Conservation (phyloP, 768 basidiomycete genomes). For the Dacryopinax primogenitus region DNA sequence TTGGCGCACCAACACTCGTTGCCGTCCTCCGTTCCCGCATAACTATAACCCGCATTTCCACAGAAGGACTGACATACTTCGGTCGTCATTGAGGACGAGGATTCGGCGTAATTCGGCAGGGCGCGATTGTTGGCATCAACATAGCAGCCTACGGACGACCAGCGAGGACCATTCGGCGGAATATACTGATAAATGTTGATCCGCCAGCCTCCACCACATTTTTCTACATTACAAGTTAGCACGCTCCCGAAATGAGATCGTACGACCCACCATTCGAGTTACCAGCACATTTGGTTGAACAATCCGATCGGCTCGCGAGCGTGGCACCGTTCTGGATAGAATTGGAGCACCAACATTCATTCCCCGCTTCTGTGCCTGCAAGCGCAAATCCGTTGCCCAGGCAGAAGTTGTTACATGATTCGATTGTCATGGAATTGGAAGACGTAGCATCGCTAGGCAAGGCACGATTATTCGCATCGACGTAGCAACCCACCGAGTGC, state of each 20-base stretch:
- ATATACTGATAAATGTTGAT: slow-evolving; percentile 6
- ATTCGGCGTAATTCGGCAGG: slow-evolving; percentile 14
- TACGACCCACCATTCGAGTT: not conserved
- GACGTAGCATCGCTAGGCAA: slow-evolving; percentile 15
- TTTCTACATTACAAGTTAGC: not conserved
- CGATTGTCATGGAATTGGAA: slow-evolving; percentile 17
- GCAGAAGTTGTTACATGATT: slow-evolving; percentile 21
- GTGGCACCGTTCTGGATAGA: slow-evolving; percentile 9
- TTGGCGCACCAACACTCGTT: slow-evolving; percentile 21
- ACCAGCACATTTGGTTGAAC: slow-evolving; percentile 14
- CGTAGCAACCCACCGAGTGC: not conserved
- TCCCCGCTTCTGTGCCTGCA: slow-evolving; percentile 17
- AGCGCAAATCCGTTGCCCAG: slow-evolving; percentile 15
- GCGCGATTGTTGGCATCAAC: slow-evolving; percentile 13
- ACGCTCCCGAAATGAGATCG: slow-evolving; percentile 4
- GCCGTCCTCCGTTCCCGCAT: slow-evolving; percentile 22
- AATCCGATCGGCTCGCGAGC: slow-evolving; percentile 12
- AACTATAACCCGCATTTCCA: slow-evolving; percentile 14
- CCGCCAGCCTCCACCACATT: not conserved
- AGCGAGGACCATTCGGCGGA: not conserved
- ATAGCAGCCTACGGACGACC: slow-evolving; percentile 6
- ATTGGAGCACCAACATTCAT: slow-evolving; percentile 17
- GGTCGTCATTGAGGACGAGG: slow-evolving; percentile 18
- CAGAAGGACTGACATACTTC: slow-evolving; percentile 21
- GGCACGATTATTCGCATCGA: slow-evolving; percentile 8